These are phyloP conservation scores for Magnusiomyces suaveolens DNA, from an alignment of 1,139 yeast species.

Conservation along the genomic window DNA sequence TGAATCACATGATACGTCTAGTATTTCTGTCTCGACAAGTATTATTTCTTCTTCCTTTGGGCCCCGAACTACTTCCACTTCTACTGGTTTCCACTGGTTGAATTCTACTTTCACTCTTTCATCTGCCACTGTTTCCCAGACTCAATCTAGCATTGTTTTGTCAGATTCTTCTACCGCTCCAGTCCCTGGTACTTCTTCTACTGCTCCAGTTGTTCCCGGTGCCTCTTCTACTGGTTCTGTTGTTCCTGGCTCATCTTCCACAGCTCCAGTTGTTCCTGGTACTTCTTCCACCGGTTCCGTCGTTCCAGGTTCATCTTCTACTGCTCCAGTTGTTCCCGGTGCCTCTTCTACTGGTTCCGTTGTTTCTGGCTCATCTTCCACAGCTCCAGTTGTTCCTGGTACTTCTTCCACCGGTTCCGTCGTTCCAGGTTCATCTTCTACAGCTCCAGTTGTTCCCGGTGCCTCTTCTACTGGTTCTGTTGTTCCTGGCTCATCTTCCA, in stretches of 20 bases:
- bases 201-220: background rate
- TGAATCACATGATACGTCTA: background rate
- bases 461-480: background rate
- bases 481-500: background rate
- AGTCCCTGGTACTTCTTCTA: background rate
- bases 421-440: background rate
- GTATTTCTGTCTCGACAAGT: background rate
- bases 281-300: background rate
- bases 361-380: background rate
- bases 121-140: too few relatives aligned
- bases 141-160: background rate
- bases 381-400: too few relatives aligned
- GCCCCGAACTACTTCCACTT: background rate
- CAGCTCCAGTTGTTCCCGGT: background rate
- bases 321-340: background rate
- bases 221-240: background rate
- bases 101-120: too few relatives aligned
- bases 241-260: background rate
- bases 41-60: too few relatives aligned
- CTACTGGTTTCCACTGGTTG: background rate
- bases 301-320: background rate
- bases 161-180: background rate
- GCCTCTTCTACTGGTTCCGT: background rate
- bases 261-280: background rate
- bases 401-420: background rate